phyloP scores from a whole-genome alignment of 208 protist species.

The Tritrichomonas foetus region DNA sequence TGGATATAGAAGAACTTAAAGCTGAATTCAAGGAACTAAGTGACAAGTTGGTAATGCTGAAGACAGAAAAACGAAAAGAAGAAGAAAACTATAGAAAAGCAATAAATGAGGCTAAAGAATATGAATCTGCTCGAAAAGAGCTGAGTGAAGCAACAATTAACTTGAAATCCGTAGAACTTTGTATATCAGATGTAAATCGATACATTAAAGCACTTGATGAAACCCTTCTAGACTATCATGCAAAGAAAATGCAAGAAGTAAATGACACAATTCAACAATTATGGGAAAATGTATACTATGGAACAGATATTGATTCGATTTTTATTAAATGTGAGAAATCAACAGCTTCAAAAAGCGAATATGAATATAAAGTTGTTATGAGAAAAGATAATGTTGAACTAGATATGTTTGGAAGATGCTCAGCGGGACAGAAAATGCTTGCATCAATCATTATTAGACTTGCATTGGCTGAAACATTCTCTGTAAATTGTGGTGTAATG shows the following conservation, averaged over 20 bases:
- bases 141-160: no score
- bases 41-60: background rate
- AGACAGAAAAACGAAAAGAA: background rate
- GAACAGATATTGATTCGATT: background rate
- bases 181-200: background rate
- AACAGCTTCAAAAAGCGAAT: background rate
- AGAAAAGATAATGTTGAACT: conserved; percentile 73
- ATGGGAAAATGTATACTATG: background rate
- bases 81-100: background rate
- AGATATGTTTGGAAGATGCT: conserved; percentile 96
- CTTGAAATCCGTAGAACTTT: background rate
- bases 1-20: background rate
- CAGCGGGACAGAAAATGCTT: conserved; percentile 72
- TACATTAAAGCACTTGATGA: background rate
- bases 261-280: background rate
- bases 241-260: background rate
- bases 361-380: conserved; percentile 69
- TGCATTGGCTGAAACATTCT: conserved; percentile 95
- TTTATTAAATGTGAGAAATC: background rate
- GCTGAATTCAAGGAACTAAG: background rate
- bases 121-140: no score
- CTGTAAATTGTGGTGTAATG: conserved; percentile 94
- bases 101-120: background rate
- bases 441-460: conserved; percentile 97
- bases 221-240: background rate